Evolutionary conservation across 306 rosid genomes (phyloP), one percentile per base, ranked within the genome.

Genomic region (Prunus mongolica): DNA sequence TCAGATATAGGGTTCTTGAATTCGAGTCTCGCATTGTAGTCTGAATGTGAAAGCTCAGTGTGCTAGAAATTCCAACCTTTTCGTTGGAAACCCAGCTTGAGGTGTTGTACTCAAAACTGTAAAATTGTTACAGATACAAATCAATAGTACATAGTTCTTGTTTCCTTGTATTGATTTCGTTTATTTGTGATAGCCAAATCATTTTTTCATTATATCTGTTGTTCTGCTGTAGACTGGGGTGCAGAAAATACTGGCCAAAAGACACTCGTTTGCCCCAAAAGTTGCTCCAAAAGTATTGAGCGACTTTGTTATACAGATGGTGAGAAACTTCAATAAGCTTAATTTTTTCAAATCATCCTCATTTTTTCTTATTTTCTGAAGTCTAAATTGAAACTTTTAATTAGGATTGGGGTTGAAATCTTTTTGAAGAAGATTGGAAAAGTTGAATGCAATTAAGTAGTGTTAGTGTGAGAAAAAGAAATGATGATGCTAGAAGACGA

Each of bases 61-160:
- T 61, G 57, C 30, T 64, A 62, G 75, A 74, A 32, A 69, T 15
- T 49, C 79, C 83, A 79, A 75, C 75, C 63, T 30, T 75, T 75
- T 32, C 74, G 87, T 83, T 83, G 86, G 83, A 44, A 12, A 60
- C 22, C 51, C 65, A 64, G 57, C 73, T 60, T 32, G 80, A 78
- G 60, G 76, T 71, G 62, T 67, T 83, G 76, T 83, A 74, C 55
- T 64, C 47, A 24, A 67, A 45, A 63, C 47, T 80, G 87, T 84
- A 84, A 61, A 77, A 77, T 72, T 58, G 46, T 58, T 74, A 69
- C 60, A 51, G 41, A 84, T 80, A 68, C 87, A 69, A 73, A 75
- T 27, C n/a, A 19, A 6, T 45, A 77, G 66, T 64, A 60, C 34
- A 76, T 14, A 41, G 27, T 45, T 46, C 50, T 78, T 75, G 27